phyloP scores from a whole-genome alignment of 305 asterid genomes.

The Stenogyne calaminthoides region DNA sequence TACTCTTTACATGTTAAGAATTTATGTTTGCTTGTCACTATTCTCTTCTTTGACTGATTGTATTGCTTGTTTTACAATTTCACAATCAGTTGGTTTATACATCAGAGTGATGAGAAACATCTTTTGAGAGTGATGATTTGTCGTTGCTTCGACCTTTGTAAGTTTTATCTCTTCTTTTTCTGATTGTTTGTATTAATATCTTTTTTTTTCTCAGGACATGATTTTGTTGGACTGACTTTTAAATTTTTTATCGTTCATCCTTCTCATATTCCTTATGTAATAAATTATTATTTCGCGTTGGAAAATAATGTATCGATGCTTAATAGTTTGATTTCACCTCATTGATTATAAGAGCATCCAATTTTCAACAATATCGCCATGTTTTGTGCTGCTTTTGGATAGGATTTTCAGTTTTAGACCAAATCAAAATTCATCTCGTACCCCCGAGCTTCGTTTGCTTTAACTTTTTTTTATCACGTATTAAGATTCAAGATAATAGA shows the following conservation, averaged over 20 bases:
- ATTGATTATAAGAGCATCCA: not conserved
- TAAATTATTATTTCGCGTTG: not conserved
- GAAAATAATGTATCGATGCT: not conserved
- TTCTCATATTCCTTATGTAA: not conserved
- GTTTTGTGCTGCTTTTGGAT: not conserved
- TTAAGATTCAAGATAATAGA: no score
- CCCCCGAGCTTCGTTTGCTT: no score
- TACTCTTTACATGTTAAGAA: not conserved
- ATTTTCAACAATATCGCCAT: not conserved
- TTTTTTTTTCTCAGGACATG: not conserved
- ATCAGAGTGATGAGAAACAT: not conserved
- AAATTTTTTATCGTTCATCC: not conserved
- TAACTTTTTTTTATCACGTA: no score
- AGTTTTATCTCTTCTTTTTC: not conserved
- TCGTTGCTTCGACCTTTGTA: not conserved
- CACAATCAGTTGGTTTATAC: not conserved
- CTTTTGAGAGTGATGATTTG: not conserved
- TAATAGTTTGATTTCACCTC: not conserved
- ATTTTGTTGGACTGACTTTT: not conserved
- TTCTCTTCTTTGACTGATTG: not conserved
- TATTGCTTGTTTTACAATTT: not conserved
- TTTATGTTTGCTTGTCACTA: not conserved
- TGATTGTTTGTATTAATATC: not conserved
- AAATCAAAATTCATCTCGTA: not conserved
- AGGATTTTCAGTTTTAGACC: not conserved